Evolutionary conservation across 2,329 filamentous ascomycete species (phyloP).

Genomic region (Aspergillus japonicus): DNA sequence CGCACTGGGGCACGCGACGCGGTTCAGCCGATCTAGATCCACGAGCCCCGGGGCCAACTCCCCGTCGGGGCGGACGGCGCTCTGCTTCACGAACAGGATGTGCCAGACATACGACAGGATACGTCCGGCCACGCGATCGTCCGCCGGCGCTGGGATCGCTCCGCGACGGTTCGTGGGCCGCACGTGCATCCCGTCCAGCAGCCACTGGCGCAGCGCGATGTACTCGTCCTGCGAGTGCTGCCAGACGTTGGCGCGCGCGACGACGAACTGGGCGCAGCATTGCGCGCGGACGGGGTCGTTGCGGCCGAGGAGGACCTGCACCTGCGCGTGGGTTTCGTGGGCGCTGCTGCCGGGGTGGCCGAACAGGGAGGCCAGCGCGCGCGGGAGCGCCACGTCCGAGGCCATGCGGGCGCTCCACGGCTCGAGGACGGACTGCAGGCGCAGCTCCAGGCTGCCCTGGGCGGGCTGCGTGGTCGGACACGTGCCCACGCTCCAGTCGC

Average conservation of each 20-base stretch:
- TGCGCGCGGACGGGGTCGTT: slow-evolving; percentile 47
- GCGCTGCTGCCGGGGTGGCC: slow-evolving; percentile 14
- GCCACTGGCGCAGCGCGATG: slow-evolving; percentile 54
- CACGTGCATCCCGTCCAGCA: slow-evolving; percentile 41
- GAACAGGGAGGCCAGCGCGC: slow-evolving; percentile 37
- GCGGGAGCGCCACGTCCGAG: slow-evolving; percentile 40
- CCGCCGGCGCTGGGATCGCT: slow-evolving; percentile 3
- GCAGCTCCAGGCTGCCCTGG: slow-evolving; percentile 45
- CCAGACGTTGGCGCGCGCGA: slow-evolving; percentile 49
- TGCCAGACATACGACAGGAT: slow-evolving; percentile 53
- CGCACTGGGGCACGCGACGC: slow-evolving; percentile 37
- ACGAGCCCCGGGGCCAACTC: slow-evolving; percentile 21
- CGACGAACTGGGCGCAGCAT: slow-evolving; percentile 59
- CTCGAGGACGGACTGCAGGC: slow-evolving; percentile 37
- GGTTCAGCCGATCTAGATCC: slow-evolving; percentile 40
- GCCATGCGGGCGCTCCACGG: slow-evolving; percentile 46
- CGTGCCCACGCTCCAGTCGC: slow-evolving; percentile 51
- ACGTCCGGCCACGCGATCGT: slow-evolving; percentile 47
- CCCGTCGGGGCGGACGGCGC: slow-evolving; percentile 4
- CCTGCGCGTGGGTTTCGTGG: no score
- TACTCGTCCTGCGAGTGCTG: slow-evolving; percentile 53
- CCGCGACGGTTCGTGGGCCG: neutral
- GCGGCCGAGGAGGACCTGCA: slow-evolving; percentile 32
- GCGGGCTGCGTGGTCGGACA: slow-evolving; percentile 35
- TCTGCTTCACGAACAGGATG: slow-evolving; percentile 44